Conservation (phyloP, 1,284 basidiomycete genomes). For the Ceratobasidium sp. region DNA sequence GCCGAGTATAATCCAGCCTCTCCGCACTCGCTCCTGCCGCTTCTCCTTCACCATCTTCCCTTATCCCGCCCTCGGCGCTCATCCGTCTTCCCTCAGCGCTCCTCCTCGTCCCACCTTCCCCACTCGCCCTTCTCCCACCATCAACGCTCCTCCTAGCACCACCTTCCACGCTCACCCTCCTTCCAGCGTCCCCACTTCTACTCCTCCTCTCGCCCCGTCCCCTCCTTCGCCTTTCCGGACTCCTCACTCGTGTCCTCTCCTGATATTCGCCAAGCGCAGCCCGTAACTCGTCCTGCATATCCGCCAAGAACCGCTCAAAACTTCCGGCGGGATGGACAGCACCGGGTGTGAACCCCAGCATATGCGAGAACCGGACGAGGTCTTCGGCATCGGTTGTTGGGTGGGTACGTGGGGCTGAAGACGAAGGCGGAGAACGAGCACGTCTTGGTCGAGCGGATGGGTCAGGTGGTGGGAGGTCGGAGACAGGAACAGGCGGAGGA, state of each 20-base stretch:
- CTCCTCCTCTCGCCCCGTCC: not conserved
- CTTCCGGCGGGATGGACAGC: slow-evolving; percentile 45
- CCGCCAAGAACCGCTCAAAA: slow-evolving; percentile 81
- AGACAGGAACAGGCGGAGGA: not conserved
- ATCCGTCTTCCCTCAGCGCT: slow-evolving; percentile 45
- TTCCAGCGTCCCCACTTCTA: not conserved
- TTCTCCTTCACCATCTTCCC: no score
- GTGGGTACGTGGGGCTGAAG: not conserved
- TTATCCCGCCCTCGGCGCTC: slow-evolving; percentile 21
- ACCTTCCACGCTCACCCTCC: slow-evolving; percentile 52
- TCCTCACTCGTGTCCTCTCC: slow-evolving; percentile 37
- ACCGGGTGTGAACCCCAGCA: slow-evolving; percentile 44
- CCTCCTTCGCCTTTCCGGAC: slow-evolving; percentile 7
- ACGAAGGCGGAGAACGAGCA: not conserved
- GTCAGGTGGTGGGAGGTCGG: slow-evolving; percentile 65
- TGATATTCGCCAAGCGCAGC: slow-evolving; percentile 61
- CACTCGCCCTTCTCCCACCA: not conserved
- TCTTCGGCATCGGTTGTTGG: slow-evolving; percentile 34
- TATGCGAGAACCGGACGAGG: slow-evolving; percentile 42
- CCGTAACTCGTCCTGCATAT: slow-evolving; percentile 78
- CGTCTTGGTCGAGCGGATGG: slow-evolving; percentile 52
- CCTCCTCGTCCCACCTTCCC: not conserved
- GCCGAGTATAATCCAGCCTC: slow-evolving; percentile 44
- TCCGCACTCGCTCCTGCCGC: no score
- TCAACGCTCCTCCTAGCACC: no score